phyloP scores from a whole-genome alignment of 768 basidiomycete genomes.

The Termitomyces sp. region DNA sequence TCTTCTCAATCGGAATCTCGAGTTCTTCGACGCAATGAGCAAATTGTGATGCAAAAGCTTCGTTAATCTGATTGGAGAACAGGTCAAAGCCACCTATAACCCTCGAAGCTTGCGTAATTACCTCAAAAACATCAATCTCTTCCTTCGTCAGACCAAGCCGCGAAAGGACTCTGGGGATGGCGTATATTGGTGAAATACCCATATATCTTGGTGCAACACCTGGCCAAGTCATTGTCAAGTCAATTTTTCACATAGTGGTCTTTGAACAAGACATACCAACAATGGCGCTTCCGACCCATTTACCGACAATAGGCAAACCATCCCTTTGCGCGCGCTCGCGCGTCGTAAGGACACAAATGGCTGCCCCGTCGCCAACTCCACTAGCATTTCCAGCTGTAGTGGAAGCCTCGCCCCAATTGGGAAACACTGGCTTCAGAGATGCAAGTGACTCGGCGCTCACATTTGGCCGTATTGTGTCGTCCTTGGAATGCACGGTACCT shows the following conservation, averaged over 20 bases:
- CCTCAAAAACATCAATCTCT: slow-evolving; percentile 78
- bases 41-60: slow-evolving; percentile 92
- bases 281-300: slow-evolving; percentile 75
- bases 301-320: slow-evolving; percentile 77
- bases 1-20: slow-evolving; percentile 69
- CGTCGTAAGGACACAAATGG: slow-evolving; percentile 78
- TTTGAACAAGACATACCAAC: slow-evolving; percentile 49
- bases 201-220: slow-evolving; percentile 76
- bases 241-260: not conserved
- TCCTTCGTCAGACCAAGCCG: slow-evolving; percentile 62
- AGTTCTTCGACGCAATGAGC: slow-evolving; percentile 89
- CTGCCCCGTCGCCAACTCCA: slow-evolving; percentile 91
- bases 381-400: slow-evolving; percentile 87
- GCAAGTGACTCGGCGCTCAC: slow-evolving; percentile 76
- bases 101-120: slow-evolving; percentile 16
- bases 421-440: slow-evolving; percentile 84
- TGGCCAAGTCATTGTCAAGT: slow-evolving; percentile 20
- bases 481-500: slow-evolving; percentile 62
- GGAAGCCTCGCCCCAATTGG: slow-evolving; percentile 64
- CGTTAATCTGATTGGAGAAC: slow-evolving; percentile 58
- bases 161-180: slow-evolving; percentile 66
- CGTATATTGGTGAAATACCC: slow-evolving; percentile 73
- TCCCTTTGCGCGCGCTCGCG: slow-evolving; percentile 71
- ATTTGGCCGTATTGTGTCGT: slow-evolving; percentile 86
- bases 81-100: not conserved